Base-by-base conservation (phyloP, 1,139 yeast genomes). In the Sugiyamaella sp. region DNA sequence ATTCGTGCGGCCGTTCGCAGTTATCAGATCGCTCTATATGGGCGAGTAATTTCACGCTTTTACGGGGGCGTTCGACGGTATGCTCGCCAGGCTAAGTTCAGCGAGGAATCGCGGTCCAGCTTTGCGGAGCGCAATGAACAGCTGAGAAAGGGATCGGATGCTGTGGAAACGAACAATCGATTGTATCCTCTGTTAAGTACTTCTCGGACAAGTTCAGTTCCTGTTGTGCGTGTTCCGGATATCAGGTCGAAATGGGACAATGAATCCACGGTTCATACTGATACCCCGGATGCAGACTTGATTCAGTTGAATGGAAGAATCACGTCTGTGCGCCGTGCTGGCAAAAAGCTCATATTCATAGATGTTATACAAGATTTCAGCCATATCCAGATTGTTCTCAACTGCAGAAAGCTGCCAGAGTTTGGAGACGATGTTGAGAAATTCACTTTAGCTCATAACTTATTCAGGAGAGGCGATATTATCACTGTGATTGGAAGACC, bases 391-490 rank as follows among this genome's bases (percentile, higher is more conserved):
- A 64, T 86, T 0, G 81, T 86, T 64, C 79, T 85, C 9, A 80
- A 80, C 62, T 78, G 79, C 60, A 78, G 77, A 62, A 68, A 77
- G 49, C 71, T 81, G 74, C 16, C 39, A 21, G 67, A 71, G 49
- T 22, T 58, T 40, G 41, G 46, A 9, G 41, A 56, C 35, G 80
- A 75, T 0, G 29, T 60, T 33, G 80, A 75, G 0, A 75, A 73
- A 38, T 87, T 87, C 63, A 67, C 71, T 12, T 64, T 68, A 1
- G 55, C 64, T 0, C 85, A 84, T 64, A 69, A 69, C 2, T 66
- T 74, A 38, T 71, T 89, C 42, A 75, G 84, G 46, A 78, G 80
- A 32, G 97, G 97, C 0, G 99, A 91, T 66, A 79, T 77, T 45
- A 72, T 90, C 1, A 73, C 80, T 4, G 81, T 83, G 32, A 62